phyloP scores from a whole-genome alignment of 176 grass and related monocot species.

The Typha latifolia region DNA sequence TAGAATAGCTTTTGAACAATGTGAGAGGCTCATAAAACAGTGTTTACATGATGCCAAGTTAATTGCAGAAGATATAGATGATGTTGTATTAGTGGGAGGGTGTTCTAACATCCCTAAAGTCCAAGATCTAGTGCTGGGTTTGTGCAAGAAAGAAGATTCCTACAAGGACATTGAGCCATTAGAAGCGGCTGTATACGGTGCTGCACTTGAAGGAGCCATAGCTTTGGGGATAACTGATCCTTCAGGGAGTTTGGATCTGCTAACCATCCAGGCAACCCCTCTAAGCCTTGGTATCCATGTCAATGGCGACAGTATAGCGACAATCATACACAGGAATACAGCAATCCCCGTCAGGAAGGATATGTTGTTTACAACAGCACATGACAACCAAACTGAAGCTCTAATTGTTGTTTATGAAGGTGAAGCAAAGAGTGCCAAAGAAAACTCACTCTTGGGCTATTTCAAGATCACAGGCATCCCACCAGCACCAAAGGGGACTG shows the following conservation, averaged over 20 bases:
- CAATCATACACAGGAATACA: constrained; percentile 49
- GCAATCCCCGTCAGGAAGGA: constrained; percentile 52
- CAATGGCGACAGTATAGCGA: neutral
- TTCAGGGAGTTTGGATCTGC: constrained; percentile 45
- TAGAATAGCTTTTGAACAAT: constrained; percentile 33
- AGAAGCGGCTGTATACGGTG: constrained; percentile 51
- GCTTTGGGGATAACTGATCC: constrained; percentile 49
- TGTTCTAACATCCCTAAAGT: constrained; percentile 49
- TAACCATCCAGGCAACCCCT: constrained; percentile 48
- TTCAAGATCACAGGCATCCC: constrained; percentile 62
- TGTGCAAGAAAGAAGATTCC: constrained; percentile 37
- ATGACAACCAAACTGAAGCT: constrained; percentile 43
- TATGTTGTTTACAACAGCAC: constrained; percentile 40
- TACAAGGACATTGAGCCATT: constrained; percentile 39
- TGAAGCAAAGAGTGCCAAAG: constrained; percentile 29
- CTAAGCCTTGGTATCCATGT: constrained; percentile 50
- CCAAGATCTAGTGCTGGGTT: constrained; percentile 40
- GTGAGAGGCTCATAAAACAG: constrained; percentile 39
- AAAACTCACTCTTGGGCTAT: constrained; percentile 52
- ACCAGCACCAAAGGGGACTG: constrained; percentile 22
- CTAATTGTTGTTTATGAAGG: constrained; percentile 59
- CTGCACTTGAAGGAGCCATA: constrained; percentile 56
- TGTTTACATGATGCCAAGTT: constrained; percentile 47
- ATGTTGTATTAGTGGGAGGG: constrained; percentile 61
- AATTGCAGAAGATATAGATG: constrained; percentile 30